These are phyloP conservation scores for Alternaria novae-zelandiae DNA, from an alignment of 2,329 filamentous ascomycete species.

Conservation along the genomic window DNA sequence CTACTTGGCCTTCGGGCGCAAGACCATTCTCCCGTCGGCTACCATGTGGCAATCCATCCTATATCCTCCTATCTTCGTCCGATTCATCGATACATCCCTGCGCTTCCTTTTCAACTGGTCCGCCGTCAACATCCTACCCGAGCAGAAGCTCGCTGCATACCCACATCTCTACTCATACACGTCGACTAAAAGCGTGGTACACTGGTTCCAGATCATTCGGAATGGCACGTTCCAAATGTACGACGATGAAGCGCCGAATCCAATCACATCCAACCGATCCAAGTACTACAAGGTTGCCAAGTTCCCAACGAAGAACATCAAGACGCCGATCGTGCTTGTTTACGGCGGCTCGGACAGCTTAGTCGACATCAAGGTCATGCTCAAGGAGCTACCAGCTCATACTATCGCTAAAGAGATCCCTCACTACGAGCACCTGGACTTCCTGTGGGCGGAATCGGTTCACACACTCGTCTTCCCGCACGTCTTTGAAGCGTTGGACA, in stretches of 20 bases:
- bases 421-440: conserved; percentile 96
- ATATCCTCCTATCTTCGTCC: conserved; percentile 91
- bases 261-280: conserved; percentile 71
- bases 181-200: conserved; percentile 94
- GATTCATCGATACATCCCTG: conserved; percentile 81
- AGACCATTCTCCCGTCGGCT: conserved; percentile 88
- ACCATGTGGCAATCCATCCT: conserved; percentile 98
- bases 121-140: conserved; percentile 78
- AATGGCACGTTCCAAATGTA: conserved; percentile 98
- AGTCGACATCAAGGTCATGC: conserved; percentile 92
- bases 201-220: conserved; percentile 99
- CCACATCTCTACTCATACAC: conserved; percentile 96
- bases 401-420: conserved; percentile 86
- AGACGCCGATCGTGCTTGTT: conserved; percentile 89
- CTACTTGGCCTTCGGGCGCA: conserved; percentile 89
- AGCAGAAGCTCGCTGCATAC: conserved; percentile 94
- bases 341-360: conserved; percentile 94
- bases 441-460: conserved; percentile 90
- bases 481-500: conserved; percentile 86
- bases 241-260: conserved; percentile 88
- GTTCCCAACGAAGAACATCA: conserved; percentile 96
- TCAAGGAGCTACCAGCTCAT: conserved; percentile 82
- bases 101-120: conserved; percentile 90
- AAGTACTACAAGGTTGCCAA: conserved; percentile 96
- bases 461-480: conserved; percentile 85